A percentile compares a stretch with the other conserved stretches of the same genome.
These are phyloP conservation scores for Ophiostoma australiae DNA, from an alignment of 2,329 filamentous ascomycete species.

Conservation along the genomic window DNA sequence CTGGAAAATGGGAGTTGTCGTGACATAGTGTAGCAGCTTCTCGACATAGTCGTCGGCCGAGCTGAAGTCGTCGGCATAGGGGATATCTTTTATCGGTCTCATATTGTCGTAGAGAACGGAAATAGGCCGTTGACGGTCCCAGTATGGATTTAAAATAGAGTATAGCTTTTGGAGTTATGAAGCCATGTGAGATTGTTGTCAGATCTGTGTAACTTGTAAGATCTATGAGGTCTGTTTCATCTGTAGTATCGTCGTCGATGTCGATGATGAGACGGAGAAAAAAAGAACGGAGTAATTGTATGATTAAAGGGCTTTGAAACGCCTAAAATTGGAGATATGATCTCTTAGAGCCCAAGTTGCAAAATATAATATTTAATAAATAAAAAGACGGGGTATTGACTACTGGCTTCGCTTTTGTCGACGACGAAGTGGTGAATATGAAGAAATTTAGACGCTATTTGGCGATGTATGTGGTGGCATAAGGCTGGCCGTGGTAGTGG, in stretches of 20 bases:
- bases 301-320: no score
- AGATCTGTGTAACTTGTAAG: no score
- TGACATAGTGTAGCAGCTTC: slow-evolving; percentile 69
- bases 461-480: slow-evolving; percentile 10
- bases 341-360: no score
- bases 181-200: no score
- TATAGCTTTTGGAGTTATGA: no score
- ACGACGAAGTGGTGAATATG: background rate
- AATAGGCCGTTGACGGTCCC: no score
- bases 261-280: no score
- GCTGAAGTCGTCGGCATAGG: slow-evolving; percentile 64
- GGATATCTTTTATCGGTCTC: slow-evolving; percentile 46
- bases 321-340: no score
- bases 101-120: background rate
- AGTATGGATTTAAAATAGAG: no score
- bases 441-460: slow-evolving; percentile 19
- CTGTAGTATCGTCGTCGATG: no score
- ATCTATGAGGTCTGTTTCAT: no score
- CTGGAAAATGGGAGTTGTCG: slow-evolving; percentile 69
- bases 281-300: no score
- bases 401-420: background rate
- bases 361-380: background rate
- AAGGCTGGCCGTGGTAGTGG: slow-evolving; percentile 14
- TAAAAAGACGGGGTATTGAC: background rate
- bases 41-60: slow-evolving; percentile 72